These are phyloP conservation scores for Cercospora zeina DNA, from an alignment of 2,329 filamentous ascomycete genomes.

Conservation along the genomic window DNA sequence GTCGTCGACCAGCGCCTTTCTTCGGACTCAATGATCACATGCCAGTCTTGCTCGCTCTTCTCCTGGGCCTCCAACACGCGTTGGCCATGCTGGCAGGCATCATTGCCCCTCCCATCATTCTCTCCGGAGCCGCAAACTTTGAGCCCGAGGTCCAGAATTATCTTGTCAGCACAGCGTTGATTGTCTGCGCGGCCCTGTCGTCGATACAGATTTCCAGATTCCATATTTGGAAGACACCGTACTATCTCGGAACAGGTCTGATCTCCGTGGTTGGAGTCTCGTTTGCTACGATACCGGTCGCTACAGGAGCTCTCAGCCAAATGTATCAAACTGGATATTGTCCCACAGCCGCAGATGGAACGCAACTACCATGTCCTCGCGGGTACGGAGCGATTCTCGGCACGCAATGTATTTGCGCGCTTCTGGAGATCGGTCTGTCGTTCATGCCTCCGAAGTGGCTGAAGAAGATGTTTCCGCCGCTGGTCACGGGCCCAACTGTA, in stretches of 20 bases:
- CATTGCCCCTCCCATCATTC: conserved; percentile 76
- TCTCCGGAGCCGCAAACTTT: conserved; percentile 67
- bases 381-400: conserved; percentile 76
- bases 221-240: conserved; percentile 69
- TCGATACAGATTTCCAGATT: conserved; percentile 76
- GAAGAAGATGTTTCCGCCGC: conserved; percentile 73
- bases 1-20: conserved; percentile 66
- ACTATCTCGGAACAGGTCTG: conserved; percentile 75
- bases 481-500: conserved; percentile 69
- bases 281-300: conserved; percentile 73
- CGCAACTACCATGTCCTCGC: conserved; percentile 69
- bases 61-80: conserved; percentile 77
- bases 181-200: conserved; percentile 75
- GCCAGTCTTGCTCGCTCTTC: conserved; percentile 70
- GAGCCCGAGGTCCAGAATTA: conserved; percentile 65
- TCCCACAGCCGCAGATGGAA: conserved; percentile 60
- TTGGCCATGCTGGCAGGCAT: conserved; percentile 69
- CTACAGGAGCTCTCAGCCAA: conserved; percentile 68
- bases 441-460: conserved; percentile 66
- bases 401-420: conserved; percentile 54
- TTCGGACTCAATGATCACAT: conserved; percentile 80
- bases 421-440: conserved; percentile 70
- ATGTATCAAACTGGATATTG: conserved; percentile 77
- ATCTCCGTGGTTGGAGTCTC: conserved; percentile 79
- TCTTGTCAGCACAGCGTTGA: conserved; percentile 74